Base-by-base conservation (phyloP, 495 filamentous ascomycete genomes). In the Aspergillus steynii region DNA sequence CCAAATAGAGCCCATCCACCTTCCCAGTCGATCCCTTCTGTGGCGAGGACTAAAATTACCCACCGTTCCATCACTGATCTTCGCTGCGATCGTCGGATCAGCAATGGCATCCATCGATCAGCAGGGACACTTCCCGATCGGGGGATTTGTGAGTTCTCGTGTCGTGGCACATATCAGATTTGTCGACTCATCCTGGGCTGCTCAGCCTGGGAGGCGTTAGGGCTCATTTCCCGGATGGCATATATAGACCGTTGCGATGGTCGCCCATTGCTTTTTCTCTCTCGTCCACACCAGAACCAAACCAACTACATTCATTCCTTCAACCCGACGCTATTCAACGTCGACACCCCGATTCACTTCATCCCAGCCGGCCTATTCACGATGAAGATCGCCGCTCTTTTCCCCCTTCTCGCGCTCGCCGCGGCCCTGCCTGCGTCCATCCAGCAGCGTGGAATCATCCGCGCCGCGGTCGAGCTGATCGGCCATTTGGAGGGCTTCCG, bases 401-500 rank as follows among this genome's bases (percentile, higher is more conserved):
- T 48, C 31, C 20, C 47, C 37, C 45, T 58, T 47, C n/a, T 48
- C 26, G 45, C 47, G 47, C 25, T 28, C 15, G 48, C 31, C 31
- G 27, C 29, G 0, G 56, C 56, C 1, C 47, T 58, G 5, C 56
- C 56, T 27, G 15, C 47, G 1, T 29, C 32, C n/a, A 29, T 51
- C 31, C 15, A 31, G 28, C 56, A 47, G 26, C 52, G 56, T 15
- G 46, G 57, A 29, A 53, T 56, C 53, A 60, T 48, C 28, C 15
- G 26, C 20, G 53, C 31, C 20, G 52, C 62, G 25, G 55, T 63
- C 26, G 48, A 60, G 6, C 61, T 67, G 15, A 70, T 70, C 29
- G 59, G 51, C 6, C 47, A 53, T 5, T 56, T 65, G 28, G 65
- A 70, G 53, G 65, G 65, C 28, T 70, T 67, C 42, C 20, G 56